These are phyloP conservation scores for Thoreauomyces humboldtii DNA, from an alignment of 192 early-diverging fungal genomes.

Conservation along the genomic window DNA sequence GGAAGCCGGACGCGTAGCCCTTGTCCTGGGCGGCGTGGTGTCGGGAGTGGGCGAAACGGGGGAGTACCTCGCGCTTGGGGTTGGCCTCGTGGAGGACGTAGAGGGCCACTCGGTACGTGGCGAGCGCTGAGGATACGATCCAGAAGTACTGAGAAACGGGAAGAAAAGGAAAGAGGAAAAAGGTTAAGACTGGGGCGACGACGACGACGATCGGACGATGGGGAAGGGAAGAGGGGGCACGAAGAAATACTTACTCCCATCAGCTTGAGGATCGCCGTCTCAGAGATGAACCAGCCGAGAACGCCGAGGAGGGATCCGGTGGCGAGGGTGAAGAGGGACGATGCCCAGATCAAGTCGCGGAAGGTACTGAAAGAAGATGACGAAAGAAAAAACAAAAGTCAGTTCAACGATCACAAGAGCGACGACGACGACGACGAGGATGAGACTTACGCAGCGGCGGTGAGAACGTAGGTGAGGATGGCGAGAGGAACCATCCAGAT, in stretches of 20 bases:
- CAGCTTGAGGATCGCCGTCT: slow-evolving; percentile 21
- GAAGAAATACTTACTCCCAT: slow-evolving; percentile 18
- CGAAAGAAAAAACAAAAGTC: neutral
- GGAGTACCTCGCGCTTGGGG: slow-evolving; percentile 16
- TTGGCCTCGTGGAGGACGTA: slow-evolving; percentile 23
- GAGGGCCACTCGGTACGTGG: slow-evolving; percentile 19
- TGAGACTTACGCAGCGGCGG: slow-evolving; percentile 13
- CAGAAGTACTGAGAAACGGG: slow-evolving; percentile 23
- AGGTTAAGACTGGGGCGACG: neutral
- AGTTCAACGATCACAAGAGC: neutral
- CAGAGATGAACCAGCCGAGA: slow-evolving; percentile 25
- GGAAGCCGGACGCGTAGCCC: slow-evolving; percentile 7
- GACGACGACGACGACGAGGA: neutral
- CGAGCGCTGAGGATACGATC: slow-evolving; percentile 20
- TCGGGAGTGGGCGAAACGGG: slow-evolving; percentile 8
- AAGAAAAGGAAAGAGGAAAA: neutral
- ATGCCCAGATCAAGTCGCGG: slow-evolving; percentile 22
- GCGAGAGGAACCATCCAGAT: slow-evolving; percentile 32
- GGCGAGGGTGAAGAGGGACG: slow-evolving; percentile 19
- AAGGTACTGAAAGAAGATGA: slow-evolving; percentile 2
- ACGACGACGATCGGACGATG: neutral
- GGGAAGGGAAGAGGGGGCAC: neutral
- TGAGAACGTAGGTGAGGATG: slow-evolving; percentile 21
- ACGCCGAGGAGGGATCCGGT: slow-evolving; percentile 23
- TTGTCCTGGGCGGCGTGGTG: slow-evolving; percentile 2